Evolutionary conservation across 208 protist genomes (phyloP).

Genomic region (Leishmania mexicana): DNA sequence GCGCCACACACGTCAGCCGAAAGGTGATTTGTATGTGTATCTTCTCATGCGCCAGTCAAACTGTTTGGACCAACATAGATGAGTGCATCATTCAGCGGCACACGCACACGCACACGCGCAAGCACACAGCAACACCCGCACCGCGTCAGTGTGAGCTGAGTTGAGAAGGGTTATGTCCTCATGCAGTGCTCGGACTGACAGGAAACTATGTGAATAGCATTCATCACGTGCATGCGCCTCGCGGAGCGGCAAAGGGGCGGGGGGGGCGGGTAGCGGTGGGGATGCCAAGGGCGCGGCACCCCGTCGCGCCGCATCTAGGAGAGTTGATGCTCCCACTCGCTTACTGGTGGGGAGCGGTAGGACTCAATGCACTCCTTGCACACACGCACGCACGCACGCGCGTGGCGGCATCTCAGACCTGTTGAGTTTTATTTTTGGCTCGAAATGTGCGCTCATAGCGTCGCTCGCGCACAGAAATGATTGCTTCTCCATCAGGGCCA

Average conservation of each 20-base stretch:
- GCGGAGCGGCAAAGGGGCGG: not conserved
- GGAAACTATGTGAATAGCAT: slow-evolving; percentile 21
- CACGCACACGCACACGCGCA: slow-evolving; percentile 1
- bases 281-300: not conserved
- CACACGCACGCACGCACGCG: not conserved
- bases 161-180: slow-evolving; percentile 5
- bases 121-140: not conserved
- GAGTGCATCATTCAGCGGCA: slow-evolving; percentile 13
- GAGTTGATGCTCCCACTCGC: slow-evolving; percentile 31
- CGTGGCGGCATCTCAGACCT: slow-evolving; percentile 22
- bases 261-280: not conserved
- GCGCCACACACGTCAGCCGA: slow-evolving; percentile 18
- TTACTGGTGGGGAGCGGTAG: slow-evolving; percentile 12
- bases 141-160: slow-evolving; percentile 8
- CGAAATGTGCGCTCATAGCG: slow-evolving; percentile 27
- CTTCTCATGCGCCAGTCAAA: slow-evolving; percentile 32
- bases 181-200: slow-evolving; percentile 19
- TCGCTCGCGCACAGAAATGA: slow-evolving; percentile 17
- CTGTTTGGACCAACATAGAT: slow-evolving; percentile 38
- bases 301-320: slow-evolving; percentile 6
- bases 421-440: slow-evolving; percentile 33
- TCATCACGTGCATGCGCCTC: not conserved
- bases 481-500: slow-evolving; percentile 32
- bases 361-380: slow-evolving; percentile 30
- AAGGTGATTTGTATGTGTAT: slow-evolving; percentile 35